Conservation (phyloP, 225 moss, liverwort and hornwort species). For the Antitrichia curtipendula region DNA sequence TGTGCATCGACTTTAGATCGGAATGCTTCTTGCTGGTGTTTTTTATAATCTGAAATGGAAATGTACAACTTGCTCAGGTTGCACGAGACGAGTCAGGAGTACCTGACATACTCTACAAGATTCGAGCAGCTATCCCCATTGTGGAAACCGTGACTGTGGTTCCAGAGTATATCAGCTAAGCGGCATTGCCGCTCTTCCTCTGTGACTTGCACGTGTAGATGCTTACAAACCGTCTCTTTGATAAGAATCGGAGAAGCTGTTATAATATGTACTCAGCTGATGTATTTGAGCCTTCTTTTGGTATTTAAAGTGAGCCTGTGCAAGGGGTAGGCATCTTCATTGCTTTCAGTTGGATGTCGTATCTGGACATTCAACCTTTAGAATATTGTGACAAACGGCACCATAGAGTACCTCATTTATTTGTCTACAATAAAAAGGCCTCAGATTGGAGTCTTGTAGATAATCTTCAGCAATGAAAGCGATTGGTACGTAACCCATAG, state of each 20-base stretch:
- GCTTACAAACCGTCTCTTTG: background rate
- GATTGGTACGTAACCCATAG: background rate
- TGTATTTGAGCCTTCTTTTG: background rate
- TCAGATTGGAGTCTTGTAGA: background rate
- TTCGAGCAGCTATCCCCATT: constrained; percentile 14
- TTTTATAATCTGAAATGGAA: background rate
- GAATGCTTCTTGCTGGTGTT: background rate
- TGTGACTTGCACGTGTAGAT: background rate
- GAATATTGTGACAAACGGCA: background rate
- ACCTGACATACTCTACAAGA: constrained; percentile 58
- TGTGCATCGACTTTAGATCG: background rate
- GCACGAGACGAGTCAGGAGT: constrained; percentile 74
- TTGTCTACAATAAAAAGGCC: background rate
- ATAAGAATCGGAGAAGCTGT: background rate
- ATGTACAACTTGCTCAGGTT: constrained; percentile 33
- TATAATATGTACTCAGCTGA: background rate
- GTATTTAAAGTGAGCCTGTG: background rate
- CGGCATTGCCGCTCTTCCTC: background rate
- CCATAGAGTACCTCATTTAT: background rate
- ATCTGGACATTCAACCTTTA: background rate
- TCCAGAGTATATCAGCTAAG: constrained; percentile 49
- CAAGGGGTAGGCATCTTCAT: background rate
- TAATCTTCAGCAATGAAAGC: background rate
- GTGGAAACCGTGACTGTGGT: constrained; percentile 30
- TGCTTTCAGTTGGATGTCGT: background rate